Percentiles rank a stretch among this genome's conserved stretches.
Conservation (phyloP, 179 eudicot genomes). For the Beta lomatogona region DNA sequence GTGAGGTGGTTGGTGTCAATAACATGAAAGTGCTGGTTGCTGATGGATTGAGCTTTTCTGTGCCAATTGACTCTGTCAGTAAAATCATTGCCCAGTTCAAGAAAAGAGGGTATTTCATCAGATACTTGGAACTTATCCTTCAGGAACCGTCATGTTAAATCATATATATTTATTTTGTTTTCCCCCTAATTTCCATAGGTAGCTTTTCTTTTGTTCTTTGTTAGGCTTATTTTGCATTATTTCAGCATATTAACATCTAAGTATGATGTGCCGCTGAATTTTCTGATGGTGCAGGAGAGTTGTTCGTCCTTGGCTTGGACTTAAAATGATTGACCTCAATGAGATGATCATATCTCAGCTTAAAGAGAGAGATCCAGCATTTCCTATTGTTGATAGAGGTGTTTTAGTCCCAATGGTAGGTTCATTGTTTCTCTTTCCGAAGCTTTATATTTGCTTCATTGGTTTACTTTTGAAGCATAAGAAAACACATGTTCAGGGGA, state of each 20-base stretch:
- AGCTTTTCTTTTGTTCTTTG: neutral
- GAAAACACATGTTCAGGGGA: too few relatives aligned
- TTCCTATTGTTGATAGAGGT: slow-evolving; percentile 72
- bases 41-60: slow-evolving; percentile 88
- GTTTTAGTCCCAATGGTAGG: slow-evolving; percentile 90
- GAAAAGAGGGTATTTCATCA: slow-evolving; percentile 61
- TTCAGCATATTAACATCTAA: neutral
- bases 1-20: slow-evolving; percentile 90
- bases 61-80: slow-evolving; percentile 81
- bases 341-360: slow-evolving; percentile 86
- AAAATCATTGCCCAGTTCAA: slow-evolving; percentile 85
- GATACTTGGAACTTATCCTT: slow-evolving; percentile 3
- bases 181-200: neutral
- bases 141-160: neutral
- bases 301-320: slow-evolving; percentile 94
- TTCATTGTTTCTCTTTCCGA: slow-evolving; percentile 1
- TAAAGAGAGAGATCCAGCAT: slow-evolving; percentile 68
- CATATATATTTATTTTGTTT: neutral
- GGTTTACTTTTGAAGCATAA: too few relatives aligned
- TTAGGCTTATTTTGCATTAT: neutral
- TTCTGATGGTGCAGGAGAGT: slow-evolving; percentile 68
- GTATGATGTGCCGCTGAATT: slow-evolving; percentile 1
- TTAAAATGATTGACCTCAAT: slow-evolving; percentile 95
- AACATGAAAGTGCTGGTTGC: slow-evolving; percentile 81
- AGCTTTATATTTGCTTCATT: too few relatives aligned